phyloP scores from a whole-genome alignment of 257 asterid genomes.

The Solanum pimpinellifolium region DNA sequence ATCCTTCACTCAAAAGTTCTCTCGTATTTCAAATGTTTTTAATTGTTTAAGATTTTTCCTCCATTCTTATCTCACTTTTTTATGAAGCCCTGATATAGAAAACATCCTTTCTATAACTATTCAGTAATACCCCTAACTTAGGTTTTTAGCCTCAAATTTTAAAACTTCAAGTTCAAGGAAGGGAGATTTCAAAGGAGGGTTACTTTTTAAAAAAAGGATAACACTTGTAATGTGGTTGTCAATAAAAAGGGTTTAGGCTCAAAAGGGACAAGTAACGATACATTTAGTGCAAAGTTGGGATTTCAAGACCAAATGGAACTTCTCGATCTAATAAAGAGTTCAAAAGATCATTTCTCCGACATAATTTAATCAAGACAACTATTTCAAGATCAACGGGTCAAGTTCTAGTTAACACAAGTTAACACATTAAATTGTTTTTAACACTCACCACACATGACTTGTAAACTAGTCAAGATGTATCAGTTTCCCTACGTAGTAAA shows the following conservation, averaged over 20 bases:
- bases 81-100: background rate
- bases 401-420: background rate
- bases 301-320: background rate
- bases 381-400: too few relatives aligned
- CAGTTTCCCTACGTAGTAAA: background rate
- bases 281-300: background rate
- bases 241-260: background rate
- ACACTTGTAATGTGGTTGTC: background rate
- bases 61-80: background rate
- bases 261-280: background rate
- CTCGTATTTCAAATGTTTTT: background rate
- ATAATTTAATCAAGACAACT: background rate
- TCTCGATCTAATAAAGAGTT: background rate
- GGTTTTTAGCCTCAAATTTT: background rate
- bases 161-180: background rate
- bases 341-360: background rate
- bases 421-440: too few relatives aligned
- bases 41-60: background rate
- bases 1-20: background rate
- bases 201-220: background rate
- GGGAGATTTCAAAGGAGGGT: background rate
- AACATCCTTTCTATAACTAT: background rate
- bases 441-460: background rate
- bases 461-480: background rate
- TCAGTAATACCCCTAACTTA: background rate